These are phyloP conservation scores for Rhizophagus clarus DNA, from an alignment of 192 early-diverging fungal species.

Conservation along the genomic window DNA sequence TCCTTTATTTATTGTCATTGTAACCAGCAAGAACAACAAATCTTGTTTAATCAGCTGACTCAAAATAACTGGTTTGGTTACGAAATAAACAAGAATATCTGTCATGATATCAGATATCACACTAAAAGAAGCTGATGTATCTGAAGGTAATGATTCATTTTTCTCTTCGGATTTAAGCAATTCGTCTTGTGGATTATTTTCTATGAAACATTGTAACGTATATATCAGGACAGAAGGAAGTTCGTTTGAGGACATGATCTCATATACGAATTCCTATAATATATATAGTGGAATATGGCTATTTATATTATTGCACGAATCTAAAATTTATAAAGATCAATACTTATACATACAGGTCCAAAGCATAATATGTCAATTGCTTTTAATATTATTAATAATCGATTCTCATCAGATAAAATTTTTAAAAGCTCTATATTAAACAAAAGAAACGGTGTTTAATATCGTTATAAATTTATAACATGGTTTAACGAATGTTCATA, in stretches of 20 bases:
- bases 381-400: slow-evolving; percentile 44
- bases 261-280: slow-evolving; percentile 14
- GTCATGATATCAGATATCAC: slow-evolving; percentile 38
- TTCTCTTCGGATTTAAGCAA: neutral
- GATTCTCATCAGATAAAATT: slow-evolving; percentile 37
- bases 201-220: slow-evolving; percentile 44
- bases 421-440: slow-evolving; percentile 37
- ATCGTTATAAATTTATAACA: neutral
- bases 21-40: slow-evolving; percentile 41
- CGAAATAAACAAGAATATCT: slow-evolving; percentile 41
- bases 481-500: neutral
- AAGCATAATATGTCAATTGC: slow-evolving; percentile 49
- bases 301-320: neutral
- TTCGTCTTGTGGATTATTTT: slow-evolving; percentile 28
- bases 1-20: slow-evolving; percentile 33
- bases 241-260: slow-evolving; percentile 38
- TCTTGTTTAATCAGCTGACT: slow-evolving; percentile 42
- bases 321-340: neutral
- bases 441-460: neutral
- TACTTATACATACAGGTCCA: slow-evolving; percentile 47
- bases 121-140: slow-evolving; percentile 4
- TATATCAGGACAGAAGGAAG: slow-evolving; percentile 46
- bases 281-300: neutral
- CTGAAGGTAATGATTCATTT: neutral
- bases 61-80: slow-evolving; percentile 36